Evolutionary conservation across 2,329 filamentous ascomycete genomes (phyloP).

Genomic region (Cercospora zeae-maydis): DNA sequence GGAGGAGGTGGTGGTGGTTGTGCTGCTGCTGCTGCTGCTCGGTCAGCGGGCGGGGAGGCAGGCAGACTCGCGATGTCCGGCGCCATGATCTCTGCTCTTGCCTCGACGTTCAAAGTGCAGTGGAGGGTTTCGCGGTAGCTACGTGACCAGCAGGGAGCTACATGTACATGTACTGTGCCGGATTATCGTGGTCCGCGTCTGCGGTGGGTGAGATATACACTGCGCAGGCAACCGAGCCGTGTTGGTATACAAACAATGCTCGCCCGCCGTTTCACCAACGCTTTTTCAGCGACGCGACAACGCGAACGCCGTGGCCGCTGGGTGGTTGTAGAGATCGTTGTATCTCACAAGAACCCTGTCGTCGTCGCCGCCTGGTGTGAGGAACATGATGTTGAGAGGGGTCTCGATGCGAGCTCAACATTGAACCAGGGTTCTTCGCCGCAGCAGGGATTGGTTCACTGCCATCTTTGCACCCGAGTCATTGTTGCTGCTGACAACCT

Average conservation of each 20-base stretch:
- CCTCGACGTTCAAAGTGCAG: not conserved
- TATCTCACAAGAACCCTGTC: not conserved
- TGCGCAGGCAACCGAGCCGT: not conserved
- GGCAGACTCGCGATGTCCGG: conserved; percentile 2
- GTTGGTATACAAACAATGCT: not conserved
- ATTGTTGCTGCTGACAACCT: not conserved
- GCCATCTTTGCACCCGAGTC: not conserved
- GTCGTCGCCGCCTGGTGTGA: not conserved
- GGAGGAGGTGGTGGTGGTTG: not conserved
- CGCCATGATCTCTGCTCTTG: conserved; percentile 3
- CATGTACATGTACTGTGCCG: too few species aligned
- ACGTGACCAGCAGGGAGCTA: not conserved
- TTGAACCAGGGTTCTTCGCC: not conserved
- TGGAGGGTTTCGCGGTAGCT: not conserved
- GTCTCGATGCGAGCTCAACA: not conserved
- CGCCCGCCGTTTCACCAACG: not conserved
- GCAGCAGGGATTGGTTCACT: not conserved
- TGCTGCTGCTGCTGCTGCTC: not conserved
- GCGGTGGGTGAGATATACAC: not conserved
- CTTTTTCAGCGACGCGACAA: not conserved
- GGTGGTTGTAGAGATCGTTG: not conserved
- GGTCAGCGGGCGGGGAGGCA: not conserved
- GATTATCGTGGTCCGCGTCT: not conserved
- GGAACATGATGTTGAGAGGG: conserved; percentile 2
- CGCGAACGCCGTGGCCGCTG: not conserved